phyloP scores from a whole-genome alignment of 108 stramenopile genomes.

The Parmales sp. region DNA sequence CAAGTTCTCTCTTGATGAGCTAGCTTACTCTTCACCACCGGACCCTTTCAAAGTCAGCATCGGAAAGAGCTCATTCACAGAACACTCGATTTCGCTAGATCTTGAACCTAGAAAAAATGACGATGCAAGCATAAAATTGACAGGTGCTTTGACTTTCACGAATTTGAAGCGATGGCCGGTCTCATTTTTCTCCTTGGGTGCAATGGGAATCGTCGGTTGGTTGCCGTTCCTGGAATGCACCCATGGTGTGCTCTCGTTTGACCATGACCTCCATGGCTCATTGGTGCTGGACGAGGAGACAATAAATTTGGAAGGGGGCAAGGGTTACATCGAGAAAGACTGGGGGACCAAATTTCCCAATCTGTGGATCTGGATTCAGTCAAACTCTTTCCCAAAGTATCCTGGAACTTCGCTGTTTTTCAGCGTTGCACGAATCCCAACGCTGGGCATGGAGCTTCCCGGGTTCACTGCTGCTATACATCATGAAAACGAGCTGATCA shows the following conservation, averaged over 20 bases:
- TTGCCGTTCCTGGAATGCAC: slow-evolving; percentile 25
- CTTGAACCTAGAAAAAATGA: slow-evolving; percentile 18
- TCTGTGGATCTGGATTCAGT: slow-evolving; percentile 27
- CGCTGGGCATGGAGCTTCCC: slow-evolving; percentile 21
- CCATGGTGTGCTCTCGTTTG: slow-evolving; percentile 28
- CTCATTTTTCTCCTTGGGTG: slow-evolving; percentile 20
- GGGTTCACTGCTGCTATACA: slow-evolving; percentile 28
- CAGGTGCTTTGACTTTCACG: slow-evolving; percentile 15
- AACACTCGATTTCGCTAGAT: slow-evolving; percentile 16
- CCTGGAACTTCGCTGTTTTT: slow-evolving; percentile 30
- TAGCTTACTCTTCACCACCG: slow-evolving; percentile 13
- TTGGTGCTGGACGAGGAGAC: slow-evolving; percentile 4
- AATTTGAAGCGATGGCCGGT: slow-evolving; percentile 25
- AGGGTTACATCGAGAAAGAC: slow-evolving; percentile 28
- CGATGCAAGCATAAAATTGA: slow-evolving; percentile 18
- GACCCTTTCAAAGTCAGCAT: slow-evolving; percentile 21
- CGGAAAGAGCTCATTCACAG: slow-evolving; percentile 21
- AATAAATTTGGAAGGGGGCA: slow-evolving; percentile 22
- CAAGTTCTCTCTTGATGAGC: slow-evolving; percentile 15
- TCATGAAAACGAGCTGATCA: slow-evolving; percentile 16
- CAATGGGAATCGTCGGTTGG: slow-evolving; percentile 33
- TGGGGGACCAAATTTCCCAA: slow-evolving; percentile 23
- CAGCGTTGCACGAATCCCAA: slow-evolving; percentile 24
- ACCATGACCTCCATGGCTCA: slow-evolving; percentile 20
- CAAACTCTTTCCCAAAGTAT: slow-evolving; percentile 24